These are phyloP conservation scores for Capronia americana DNA, from an alignment of 2,329 filamentous ascomycete species.

Conservation along the genomic window DNA sequence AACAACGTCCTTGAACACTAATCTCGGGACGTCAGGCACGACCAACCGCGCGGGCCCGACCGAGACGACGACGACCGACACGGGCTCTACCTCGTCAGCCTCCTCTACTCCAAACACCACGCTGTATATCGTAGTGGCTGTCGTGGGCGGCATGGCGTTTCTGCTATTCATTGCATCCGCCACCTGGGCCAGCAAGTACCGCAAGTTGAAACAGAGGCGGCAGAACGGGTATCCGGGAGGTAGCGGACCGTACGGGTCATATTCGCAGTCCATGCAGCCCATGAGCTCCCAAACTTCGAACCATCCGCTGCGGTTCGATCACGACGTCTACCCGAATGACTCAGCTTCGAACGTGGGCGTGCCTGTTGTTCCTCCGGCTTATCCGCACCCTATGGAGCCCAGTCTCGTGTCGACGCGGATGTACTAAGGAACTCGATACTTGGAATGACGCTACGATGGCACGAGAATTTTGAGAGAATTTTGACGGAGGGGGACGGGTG, in stretches of 20 bases:
- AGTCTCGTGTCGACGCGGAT: constrained; percentile 18
- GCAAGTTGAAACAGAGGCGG: not conserved
- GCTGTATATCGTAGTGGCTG: constrained; percentile 12
- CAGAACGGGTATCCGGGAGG: not conserved
- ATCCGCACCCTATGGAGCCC: constrained; percentile 10
- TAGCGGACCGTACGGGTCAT: not conserved
- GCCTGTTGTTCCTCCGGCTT: not conserved
- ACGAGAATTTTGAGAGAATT: too few relatives aligned
- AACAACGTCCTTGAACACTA: constrained; percentile 8
- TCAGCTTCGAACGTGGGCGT: constrained; percentile 9
- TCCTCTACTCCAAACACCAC: constrained; percentile 3
- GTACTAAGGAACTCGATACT: not conserved
- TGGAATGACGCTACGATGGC: not conserved
- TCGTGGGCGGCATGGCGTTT: constrained; percentile 8
- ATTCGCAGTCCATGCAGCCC: not conserved
- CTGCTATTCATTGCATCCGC: not conserved
- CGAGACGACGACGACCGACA: not conserved
- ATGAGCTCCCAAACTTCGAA: constrained; percentile 2
- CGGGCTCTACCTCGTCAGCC: not conserved
- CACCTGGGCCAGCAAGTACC: constrained; percentile 8
- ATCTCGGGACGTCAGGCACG: constrained; percentile 8
- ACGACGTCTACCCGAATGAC: constrained; percentile 15
- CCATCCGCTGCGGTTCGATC: not conserved
- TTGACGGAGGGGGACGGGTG: not conserved
- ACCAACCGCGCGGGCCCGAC: constrained; percentile 2